Base-by-base conservation (phyloP, 257 asterid species). In the Linderniella brevidens region DNA sequence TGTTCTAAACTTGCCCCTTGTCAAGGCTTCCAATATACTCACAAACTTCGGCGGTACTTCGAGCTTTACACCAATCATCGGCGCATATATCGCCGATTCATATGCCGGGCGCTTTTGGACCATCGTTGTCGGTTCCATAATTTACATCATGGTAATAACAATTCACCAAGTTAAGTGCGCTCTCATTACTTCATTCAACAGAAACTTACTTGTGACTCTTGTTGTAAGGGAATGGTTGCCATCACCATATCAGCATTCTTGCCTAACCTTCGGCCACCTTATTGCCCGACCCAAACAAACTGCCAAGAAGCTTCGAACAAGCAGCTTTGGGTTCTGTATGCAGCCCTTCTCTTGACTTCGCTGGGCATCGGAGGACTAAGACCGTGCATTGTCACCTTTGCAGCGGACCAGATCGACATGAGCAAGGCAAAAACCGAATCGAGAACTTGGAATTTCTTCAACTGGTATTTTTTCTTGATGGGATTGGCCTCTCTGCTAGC, bases 391-490 rank as follows among this genome's bases (percentile, higher is more conserved):
- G 75, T 82, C 44, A 75, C 93, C 0, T 86, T 86, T 35, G 93
- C 94, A 0, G 94, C 97, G 1, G 97, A 86, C 36, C 97, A 86
- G 50, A 55, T 86, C 19, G 92, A 82, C 63, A 70, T 79, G 90
- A 54, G 53, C 25, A 78, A 68, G 50, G 45, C 59, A 4, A 78
- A 72, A 50, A 65, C 70, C 13, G 77, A 68, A 15, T 37, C 73
- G 0, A 48, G 68, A 20, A 63, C 54, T 2, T 86, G 94, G 90
- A 81, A 78, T 48, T 77, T 82, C 68, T 87, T 79, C 66, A 87
- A 77, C 49, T 77, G 80, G 81, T 82, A 77, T 50, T 87, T 68
- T 15, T 82, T 87, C 52, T 73, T 74, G 67, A 72, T 82, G 81
- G 90, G 82, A 15, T 2, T 74, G 58, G 92, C 93, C 41, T 64